Evolutionary conservation across 805 yeast genomes (phyloP).

Genomic region (Pichia exigua): DNA sequence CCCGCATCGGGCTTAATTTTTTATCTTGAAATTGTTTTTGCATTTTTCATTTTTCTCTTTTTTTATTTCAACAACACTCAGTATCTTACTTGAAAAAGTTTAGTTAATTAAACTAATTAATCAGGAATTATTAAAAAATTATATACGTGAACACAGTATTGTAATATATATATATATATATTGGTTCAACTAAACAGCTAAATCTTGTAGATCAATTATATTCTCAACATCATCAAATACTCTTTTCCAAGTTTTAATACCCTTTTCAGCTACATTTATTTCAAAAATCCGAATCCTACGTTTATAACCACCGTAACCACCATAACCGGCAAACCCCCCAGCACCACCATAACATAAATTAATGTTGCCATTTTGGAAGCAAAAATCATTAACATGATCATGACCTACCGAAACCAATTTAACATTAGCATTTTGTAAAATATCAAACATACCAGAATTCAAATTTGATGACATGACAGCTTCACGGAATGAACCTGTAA

Average conservation of each 20-base stretch:
- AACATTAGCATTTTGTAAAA: constrained; percentile 61
- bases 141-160: no score
- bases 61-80: neutral
- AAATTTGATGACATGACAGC: constrained; percentile 69
- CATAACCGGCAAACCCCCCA: constrained; percentile 93
- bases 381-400: constrained; percentile 92
- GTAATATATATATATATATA: no score
- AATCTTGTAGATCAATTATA: constrained; percentile 1
- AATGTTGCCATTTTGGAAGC: constrained; percentile 44
- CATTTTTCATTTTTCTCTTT: neutral
- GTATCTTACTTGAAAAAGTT: no score
- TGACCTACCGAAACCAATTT: constrained; percentile 79
- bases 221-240: constrained; percentile 45
- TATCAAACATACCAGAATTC: constrained; percentile 58
- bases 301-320: constrained; percentile 82
- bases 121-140: no score
- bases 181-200: neutral
- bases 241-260: constrained; percentile 67
- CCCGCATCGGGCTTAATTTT: constrained; percentile 8
- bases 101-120: no score
- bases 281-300: constrained; percentile 72
- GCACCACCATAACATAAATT: constrained; percentile 97
- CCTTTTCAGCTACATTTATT: constrained; percentile 39
- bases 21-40: neutral
- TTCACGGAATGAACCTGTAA: constrained; percentile 64